A percentile compares a stretch with the other conserved stretches of the same genome.
Evolutionary conservation across 2,329 filamentous ascomycete species (phyloP).

Genomic region (Achaetomium macrosporum): DNA sequence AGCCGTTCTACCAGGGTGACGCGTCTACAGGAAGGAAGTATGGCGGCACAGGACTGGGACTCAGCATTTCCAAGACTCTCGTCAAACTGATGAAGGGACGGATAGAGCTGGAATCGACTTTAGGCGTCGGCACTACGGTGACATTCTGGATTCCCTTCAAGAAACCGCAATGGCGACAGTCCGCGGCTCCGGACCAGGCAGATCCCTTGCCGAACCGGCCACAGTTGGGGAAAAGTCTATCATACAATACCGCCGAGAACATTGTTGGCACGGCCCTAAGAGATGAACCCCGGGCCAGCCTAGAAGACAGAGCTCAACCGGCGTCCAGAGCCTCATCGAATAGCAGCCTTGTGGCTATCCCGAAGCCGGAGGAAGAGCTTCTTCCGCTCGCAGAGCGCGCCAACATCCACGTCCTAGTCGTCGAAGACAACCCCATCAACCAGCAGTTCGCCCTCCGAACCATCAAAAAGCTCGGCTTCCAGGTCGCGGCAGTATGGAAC

Average conservation of each 20-base stretch:
- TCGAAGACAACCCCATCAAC: slow-evolving; percentile 63
- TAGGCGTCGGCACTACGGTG: slow-evolving; percentile 65
- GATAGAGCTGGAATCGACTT: slow-evolving; percentile 63
- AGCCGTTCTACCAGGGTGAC: slow-evolving; percentile 77
- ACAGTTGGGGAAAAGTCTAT: background rate
- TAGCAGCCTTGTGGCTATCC: slow-evolving; percentile 24
- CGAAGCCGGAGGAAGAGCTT: slow-evolving; percentile 35
- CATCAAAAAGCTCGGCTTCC: slow-evolving; percentile 67
- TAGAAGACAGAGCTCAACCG: slow-evolving; percentile 25
- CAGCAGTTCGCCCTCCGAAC: slow-evolving; percentile 56
- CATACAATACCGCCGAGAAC: background rate
- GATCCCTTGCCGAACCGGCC: background rate
- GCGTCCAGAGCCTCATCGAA: slow-evolving; percentile 31
- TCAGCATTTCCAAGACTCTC: slow-evolving; percentile 77
- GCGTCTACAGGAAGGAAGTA: slow-evolving; percentile 73
- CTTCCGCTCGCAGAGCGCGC: slow-evolving; percentile 53
- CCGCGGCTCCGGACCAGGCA: no score
- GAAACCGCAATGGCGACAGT: slow-evolving; percentile 52
- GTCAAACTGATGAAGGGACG: slow-evolving; percentile 72
- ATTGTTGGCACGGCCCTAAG: background rate
- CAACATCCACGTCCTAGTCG: slow-evolving; percentile 64
- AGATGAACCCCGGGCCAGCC: background rate
- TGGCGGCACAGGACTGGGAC: slow-evolving; percentile 69
- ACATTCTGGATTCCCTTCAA: slow-evolving; percentile 73
- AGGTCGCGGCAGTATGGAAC: slow-evolving; percentile 67